Evolutionary conservation across 805 yeast genomes (phyloP).

Genomic region (Candida ponderosae): DNA sequence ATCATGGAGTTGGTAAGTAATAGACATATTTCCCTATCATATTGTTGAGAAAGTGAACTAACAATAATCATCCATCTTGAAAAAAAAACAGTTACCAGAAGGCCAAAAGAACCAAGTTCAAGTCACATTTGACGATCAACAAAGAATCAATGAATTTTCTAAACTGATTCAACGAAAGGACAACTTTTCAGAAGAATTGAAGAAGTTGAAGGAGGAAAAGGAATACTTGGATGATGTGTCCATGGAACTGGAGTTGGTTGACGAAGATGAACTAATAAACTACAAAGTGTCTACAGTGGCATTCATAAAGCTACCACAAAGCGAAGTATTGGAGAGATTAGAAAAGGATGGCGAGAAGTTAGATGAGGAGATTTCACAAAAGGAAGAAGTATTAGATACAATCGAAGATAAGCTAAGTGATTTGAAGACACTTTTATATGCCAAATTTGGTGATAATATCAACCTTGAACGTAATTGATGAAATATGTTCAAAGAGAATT

Average conservation of each 20-base stretch:
- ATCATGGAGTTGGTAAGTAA: too few species aligned
- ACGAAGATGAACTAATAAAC: slow-evolving; percentile 61
- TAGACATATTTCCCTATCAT: too few species aligned
- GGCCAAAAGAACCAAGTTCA: slow-evolving; percentile 32
- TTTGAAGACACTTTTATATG: slow-evolving; percentile 71
- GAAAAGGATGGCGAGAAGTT: slow-evolving; percentile 53
- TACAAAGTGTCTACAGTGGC: slow-evolving; percentile 74
- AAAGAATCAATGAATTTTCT: slow-evolving; percentile 81
- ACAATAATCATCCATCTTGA: too few species aligned
- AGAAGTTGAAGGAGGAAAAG: slow-evolving; percentile 53
- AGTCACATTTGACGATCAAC: slow-evolving; percentile 63
- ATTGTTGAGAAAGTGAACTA: too few species aligned
- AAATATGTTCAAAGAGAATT: background rate
- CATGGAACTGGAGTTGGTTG: slow-evolving; percentile 79
- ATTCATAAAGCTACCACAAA: slow-evolving; percentile 63
- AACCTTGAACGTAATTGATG: slow-evolving; percentile 57
- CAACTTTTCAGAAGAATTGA: slow-evolving; percentile 40
- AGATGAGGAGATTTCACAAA: slow-evolving; percentile 37
- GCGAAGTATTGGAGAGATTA: slow-evolving; percentile 57
- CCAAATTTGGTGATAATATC: slow-evolving; percentile 83
- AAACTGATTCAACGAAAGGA: slow-evolving; percentile 71
- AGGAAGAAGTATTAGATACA: slow-evolving; percentile 39
- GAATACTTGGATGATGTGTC: slow-evolving; percentile 85
- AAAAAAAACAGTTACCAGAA: slow-evolving; percentile 28
- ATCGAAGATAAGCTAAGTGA: slow-evolving; percentile 47